Percentiles rank a stretch among this genome's conserved stretches.
These are phyloP conservation scores for Cladosporium phlei DNA, from an alignment of 2,329 filamentous ascomycete species.

Conservation along the genomic window DNA sequence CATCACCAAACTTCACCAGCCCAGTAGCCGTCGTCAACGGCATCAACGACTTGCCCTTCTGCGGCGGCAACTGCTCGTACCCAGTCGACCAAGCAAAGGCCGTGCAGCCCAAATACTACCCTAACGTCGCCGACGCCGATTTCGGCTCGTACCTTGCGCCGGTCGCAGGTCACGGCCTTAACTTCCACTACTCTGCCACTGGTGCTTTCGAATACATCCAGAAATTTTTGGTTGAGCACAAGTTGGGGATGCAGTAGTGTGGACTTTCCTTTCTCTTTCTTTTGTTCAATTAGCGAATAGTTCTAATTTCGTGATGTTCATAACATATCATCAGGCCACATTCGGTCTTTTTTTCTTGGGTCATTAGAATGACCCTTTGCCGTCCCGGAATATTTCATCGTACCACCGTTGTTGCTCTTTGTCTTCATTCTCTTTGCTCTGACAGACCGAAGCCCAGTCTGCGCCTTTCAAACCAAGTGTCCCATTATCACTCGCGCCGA, in stretches of 20 bases:
- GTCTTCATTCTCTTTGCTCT: background rate
- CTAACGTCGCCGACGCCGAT: conserved; percentile 9
- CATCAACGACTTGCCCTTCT: conserved; percentile 28
- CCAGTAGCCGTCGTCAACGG: conserved; percentile 31
- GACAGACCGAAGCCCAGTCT: background rate
- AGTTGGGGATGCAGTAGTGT: background rate
- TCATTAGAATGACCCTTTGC: background rate
- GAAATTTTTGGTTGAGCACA: conserved; percentile 19
- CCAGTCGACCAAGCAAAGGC: conserved; percentile 22
- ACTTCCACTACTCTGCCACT: conserved; percentile 29
- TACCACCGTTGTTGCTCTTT: background rate
- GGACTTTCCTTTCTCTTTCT: too few species aligned
- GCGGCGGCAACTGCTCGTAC: conserved; percentile 28
- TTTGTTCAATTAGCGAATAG: too few species aligned
- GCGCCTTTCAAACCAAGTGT: background rate
- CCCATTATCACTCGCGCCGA: background rate
- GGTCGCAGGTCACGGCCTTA: conserved; percentile 29
- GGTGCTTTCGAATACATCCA: conserved; percentile 27
- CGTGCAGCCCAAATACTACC: conserved; percentile 23
- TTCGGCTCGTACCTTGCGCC: conserved; percentile 24
- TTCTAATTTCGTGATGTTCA: background rate
- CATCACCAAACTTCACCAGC: conserved; percentile 22
- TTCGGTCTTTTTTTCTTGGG: too few species aligned
- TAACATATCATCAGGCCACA: too few species aligned
- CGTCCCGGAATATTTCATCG: background rate